Conservation (phyloP, 257 asterid genomes). For the Jasminum sambac region DNA sequence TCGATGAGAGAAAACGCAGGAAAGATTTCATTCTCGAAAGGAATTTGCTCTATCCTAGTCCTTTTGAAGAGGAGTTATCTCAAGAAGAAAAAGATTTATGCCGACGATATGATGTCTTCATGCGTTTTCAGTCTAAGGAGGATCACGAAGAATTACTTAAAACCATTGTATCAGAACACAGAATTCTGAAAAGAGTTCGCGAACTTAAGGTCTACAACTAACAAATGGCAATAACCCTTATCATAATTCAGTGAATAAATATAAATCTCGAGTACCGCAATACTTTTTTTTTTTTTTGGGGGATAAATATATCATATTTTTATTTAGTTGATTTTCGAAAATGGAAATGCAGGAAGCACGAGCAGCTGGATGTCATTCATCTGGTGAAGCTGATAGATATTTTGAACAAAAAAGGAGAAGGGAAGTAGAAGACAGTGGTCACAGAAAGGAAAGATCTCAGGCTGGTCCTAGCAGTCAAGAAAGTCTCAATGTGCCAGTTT, state of each 20-base stretch:
- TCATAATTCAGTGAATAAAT: slow-evolving; percentile 3
- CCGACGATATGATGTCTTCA: slow-evolving; percentile 58
- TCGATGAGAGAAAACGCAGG: slow-evolving; percentile 82
- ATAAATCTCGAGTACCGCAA: not conserved
- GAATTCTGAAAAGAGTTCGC: slow-evolving; percentile 61
- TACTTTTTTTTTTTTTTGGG: not conserved
- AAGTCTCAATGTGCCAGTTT: slow-evolving; percentile 41
- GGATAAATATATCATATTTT: too few species aligned
- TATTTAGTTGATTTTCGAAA: not conserved
- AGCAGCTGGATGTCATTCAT: slow-evolving; percentile 70
- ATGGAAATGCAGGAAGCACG: slow-evolving; percentile 65
- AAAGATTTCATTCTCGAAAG: slow-evolving; percentile 76
- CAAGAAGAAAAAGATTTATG: slow-evolving; percentile 69
- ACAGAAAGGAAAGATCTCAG: slow-evolving; percentile 49
- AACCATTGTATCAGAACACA: slow-evolving; percentile 49
- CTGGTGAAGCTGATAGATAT: slow-evolving; percentile 70
- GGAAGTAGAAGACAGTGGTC: slow-evolving; percentile 50
- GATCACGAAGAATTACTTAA: slow-evolving; percentile 69
- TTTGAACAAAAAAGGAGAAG: slow-evolving; percentile 56
- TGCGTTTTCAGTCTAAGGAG: slow-evolving; percentile 80
- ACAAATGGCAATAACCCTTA: slow-evolving; percentile 7
- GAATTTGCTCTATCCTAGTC: slow-evolving; percentile 60
- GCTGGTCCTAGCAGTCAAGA: slow-evolving; percentile 58
- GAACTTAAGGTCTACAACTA: slow-evolving; percentile 57
- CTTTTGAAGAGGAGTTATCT: slow-evolving; percentile 49